A percentile compares a stretch with the other conserved stretches of the same genome.
Conservation (phyloP, 768 basidiomycete genomes). For the Chalciporus sphaerocephalus region DNA sequence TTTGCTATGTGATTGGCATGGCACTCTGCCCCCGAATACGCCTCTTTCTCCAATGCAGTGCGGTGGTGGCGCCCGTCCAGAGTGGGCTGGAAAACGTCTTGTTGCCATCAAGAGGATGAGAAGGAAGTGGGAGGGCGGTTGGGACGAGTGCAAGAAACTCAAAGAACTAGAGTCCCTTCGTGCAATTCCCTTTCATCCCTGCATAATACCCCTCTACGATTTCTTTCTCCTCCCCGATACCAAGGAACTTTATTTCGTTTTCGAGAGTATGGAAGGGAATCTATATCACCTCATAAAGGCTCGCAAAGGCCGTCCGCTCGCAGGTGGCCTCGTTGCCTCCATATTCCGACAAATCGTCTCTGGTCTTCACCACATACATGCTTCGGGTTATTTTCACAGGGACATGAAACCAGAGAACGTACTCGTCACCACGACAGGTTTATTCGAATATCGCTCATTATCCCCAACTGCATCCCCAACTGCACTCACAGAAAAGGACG, state of each 20-base stretch:
- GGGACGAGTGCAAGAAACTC: constrained; percentile 93
- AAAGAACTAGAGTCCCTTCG: constrained; percentile 98
- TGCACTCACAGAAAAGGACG: constrained; percentile 81
- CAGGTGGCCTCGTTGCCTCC: constrained; percentile 93
- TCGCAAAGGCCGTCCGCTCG: constrained; percentile 89
- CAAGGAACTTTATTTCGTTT: constrained; percentile 98
- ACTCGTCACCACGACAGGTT: constrained; percentile 94
- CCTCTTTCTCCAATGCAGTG: constrained; percentile 94
- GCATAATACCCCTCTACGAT: constrained; percentile 98
- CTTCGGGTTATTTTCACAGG: constrained; percentile 93
- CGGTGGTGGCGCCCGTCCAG: constrained; percentile 85
- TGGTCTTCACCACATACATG: constrained; percentile 91
- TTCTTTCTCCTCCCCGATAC: constrained; percentile 95
- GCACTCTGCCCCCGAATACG: constrained; percentile 86
- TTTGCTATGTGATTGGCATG: constrained; percentile 99
- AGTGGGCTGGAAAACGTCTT: constrained; percentile 90
- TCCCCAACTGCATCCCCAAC: constrained; percentile 63
- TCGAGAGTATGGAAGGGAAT: constrained; percentile 99
- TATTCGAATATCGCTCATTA: constrained; percentile 84
- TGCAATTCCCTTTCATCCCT: constrained; percentile 90
- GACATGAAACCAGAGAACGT: constrained; percentile 99
- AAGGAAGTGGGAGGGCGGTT: constrained; percentile 95
- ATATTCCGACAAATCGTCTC: constrained; percentile 90
- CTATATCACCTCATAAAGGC: constrained; percentile 98
- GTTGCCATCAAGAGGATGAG: constrained; percentile 99